A percentile compares a stretch with the other conserved stretches of the same genome.
phyloP scores from a whole-genome alignment of 805 yeast genomes.

The Spathaspora hagerdaliae region DNA sequence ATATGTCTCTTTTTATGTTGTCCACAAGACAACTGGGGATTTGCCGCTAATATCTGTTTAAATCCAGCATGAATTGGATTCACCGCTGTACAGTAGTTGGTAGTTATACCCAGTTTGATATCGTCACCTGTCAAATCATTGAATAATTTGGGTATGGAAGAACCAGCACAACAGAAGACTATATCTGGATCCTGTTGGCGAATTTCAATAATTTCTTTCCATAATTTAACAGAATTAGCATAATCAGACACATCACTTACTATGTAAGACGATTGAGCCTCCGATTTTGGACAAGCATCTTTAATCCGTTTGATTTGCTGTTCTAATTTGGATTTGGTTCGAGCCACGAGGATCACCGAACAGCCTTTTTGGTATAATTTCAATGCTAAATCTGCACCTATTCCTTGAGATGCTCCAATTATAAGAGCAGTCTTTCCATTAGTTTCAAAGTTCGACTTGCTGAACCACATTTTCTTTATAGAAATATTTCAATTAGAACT shows the following conservation, averaged over 20 bases:
- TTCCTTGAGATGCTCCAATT: slow-evolving; percentile 95
- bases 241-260: slow-evolving; percentile 67
- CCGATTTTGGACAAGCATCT: slow-evolving; percentile 9
- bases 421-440: slow-evolving; percentile 59
- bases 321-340: slow-evolving; percentile 61
- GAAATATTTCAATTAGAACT: too few species aligned
- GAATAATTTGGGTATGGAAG: slow-evolving; percentile 75
- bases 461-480: slow-evolving; percentile 17
- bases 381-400: slow-evolving; percentile 76
- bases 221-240: slow-evolving; percentile 41
- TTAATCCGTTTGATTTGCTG: slow-evolving; percentile 45
- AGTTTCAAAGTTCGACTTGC: slow-evolving; percentile 23
- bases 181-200: slow-evolving; percentile 56
- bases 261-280: slow-evolving; percentile 33
- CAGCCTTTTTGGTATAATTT: slow-evolving; percentile 53
- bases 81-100: slow-evolving; percentile 71
- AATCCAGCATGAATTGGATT: slow-evolving; percentile 65
- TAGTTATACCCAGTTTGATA: slow-evolving; percentile 55
- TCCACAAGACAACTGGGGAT: slow-evolving; percentile 4
- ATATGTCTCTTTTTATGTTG: slow-evolving; percentile 48
- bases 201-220: slow-evolving; percentile 26
- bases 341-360: slow-evolving; percentile 69
- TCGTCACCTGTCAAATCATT: slow-evolving; percentile 58
- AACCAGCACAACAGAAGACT: slow-evolving; percentile 85
- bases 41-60: slow-evolving; percentile 29